These are phyloP conservation scores for Endoconidiophora polonica DNA, from an alignment of 2,329 filamentous ascomycete genomes.

Conservation along the genomic window DNA sequence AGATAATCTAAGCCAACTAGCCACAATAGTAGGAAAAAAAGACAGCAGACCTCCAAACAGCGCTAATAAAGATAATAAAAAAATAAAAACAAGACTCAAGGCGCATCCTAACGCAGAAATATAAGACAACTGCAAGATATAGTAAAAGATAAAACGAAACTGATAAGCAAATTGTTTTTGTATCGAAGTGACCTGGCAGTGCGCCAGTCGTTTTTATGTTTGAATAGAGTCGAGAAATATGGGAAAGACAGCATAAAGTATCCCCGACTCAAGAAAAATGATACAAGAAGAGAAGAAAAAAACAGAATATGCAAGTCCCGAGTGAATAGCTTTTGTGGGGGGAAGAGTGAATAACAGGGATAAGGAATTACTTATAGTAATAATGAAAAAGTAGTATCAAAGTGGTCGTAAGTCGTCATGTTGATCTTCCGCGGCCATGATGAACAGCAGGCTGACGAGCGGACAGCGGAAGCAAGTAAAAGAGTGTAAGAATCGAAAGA, in stretches of 20 bases:
- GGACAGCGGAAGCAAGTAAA: background rate
- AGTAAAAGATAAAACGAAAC: background rate
- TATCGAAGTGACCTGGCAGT: background rate
- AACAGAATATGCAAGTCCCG: constrained; percentile 16
- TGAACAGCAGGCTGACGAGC: background rate
- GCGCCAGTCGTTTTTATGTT: background rate
- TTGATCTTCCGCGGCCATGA: constrained; percentile 2
- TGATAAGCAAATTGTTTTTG: background rate
- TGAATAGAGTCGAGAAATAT: too few relatives aligned
- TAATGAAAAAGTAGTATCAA: constrained; percentile 8
- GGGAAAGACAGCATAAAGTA: too few relatives aligned
- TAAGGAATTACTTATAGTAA: too few relatives aligned
- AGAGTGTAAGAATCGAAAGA: constrained; percentile 6
- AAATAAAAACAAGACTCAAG: background rate
- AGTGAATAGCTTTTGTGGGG: too few relatives aligned
- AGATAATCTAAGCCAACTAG: constrained; percentile 2
- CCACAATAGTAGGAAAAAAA: background rate
- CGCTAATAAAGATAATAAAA: background rate
- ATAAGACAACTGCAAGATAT: background rate
- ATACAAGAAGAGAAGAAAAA: constrained; percentile 13
- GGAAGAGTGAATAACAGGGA: constrained; percentile 17
- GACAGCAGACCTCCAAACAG: background rate
- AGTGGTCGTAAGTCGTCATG: constrained; percentile 12
- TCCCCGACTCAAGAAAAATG: constrained; percentile 14
- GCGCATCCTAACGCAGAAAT: background rate